Conservation (phyloP, 371 early-diverging fungal genomes). For the Lichtheimia ornata region DNA sequence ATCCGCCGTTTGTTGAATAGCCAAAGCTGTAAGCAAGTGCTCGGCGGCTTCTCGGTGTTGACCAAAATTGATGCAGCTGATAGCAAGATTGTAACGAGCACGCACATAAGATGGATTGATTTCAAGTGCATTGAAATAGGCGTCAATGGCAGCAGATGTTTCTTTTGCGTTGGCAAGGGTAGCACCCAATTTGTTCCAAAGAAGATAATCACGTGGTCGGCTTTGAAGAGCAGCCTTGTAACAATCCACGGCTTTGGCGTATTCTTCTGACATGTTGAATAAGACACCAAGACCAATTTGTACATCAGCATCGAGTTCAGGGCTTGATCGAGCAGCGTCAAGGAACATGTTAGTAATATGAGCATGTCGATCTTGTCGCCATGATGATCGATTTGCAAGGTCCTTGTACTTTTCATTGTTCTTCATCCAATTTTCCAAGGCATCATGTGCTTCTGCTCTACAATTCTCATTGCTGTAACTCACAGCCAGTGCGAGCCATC, state of each 20-base stretch:
- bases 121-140: slow-evolving; percentile 90
- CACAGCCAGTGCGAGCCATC: slow-evolving; percentile 87
- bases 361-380: slow-evolving; percentile 54
- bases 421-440: slow-evolving; percentile 86
- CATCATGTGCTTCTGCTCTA: slow-evolving; percentile 82
- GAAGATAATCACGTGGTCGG: slow-evolving; percentile 88
- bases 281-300: slow-evolving; percentile 94
- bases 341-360: slow-evolving; percentile 77
- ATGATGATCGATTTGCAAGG: slow-evolving; percentile 12
- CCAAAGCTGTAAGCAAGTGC: slow-evolving; percentile 84
- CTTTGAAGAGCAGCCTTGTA: slow-evolving; percentile 88
- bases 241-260: slow-evolving; percentile 94
- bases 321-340: slow-evolving; percentile 72
- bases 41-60: slow-evolving; percentile 91
- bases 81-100: slow-evolving; percentile 93
- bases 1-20: slow-evolving; percentile 74
- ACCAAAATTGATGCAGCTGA: slow-evolving; percentile 89
- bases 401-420: slow-evolving; percentile 71
- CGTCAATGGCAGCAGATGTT: slow-evolving; percentile 81
- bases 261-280: slow-evolving; percentile 89
- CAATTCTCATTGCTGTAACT: slow-evolving; percentile 93
- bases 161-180: slow-evolving; percentile 89
- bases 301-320: slow-evolving; percentile 86
- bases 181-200: slow-evolving; percentile 97
- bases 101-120: slow-evolving; percentile 94